phyloP scores from a whole-genome alignment of 129 eudicot species.

The Pulicaria dysenterica region DNA sequence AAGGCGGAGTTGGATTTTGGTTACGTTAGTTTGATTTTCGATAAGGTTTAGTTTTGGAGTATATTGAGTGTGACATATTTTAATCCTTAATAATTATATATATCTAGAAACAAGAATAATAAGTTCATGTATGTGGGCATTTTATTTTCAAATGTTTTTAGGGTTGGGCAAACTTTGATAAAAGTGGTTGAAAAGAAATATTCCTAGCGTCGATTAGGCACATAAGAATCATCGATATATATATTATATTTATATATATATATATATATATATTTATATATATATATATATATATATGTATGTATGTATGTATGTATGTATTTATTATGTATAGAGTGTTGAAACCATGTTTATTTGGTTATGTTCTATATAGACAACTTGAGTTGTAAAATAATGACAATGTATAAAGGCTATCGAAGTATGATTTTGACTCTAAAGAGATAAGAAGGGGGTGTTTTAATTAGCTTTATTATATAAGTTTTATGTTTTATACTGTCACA shows the following conservation, averaged over 20 bases:
- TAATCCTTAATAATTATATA: neutral
- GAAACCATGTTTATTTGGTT: neutral
- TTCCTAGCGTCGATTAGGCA: conserved; percentile 20
- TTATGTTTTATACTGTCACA: no score
- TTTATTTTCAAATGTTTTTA: conserved; percentile 5
- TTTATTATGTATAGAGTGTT: neutral
- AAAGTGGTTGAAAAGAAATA: conserved; percentile 22
- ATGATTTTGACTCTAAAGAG: no score
- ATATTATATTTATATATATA: no score
- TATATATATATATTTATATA: no score
- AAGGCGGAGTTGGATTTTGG: neutral
- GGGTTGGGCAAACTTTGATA: conserved; percentile 36
- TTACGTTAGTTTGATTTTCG: conserved; percentile 16
- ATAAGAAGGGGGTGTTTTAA: no score
- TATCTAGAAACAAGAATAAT: conserved; percentile 22
- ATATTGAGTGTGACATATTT: conserved; percentile 1
- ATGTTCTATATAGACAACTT: neutral
- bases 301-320: no score
- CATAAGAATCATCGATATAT: neutral
- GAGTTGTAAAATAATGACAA: no score
- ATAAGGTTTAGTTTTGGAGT: conserved; percentile 14
- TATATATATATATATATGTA: no score
- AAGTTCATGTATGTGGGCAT: conserved; percentile 20
- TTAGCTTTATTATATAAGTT: no score
- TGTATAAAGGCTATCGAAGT: no score